Base-by-base conservation (phyloP, 371 early-diverging fungal species). In the Actinomortierella ambigua region DNA sequence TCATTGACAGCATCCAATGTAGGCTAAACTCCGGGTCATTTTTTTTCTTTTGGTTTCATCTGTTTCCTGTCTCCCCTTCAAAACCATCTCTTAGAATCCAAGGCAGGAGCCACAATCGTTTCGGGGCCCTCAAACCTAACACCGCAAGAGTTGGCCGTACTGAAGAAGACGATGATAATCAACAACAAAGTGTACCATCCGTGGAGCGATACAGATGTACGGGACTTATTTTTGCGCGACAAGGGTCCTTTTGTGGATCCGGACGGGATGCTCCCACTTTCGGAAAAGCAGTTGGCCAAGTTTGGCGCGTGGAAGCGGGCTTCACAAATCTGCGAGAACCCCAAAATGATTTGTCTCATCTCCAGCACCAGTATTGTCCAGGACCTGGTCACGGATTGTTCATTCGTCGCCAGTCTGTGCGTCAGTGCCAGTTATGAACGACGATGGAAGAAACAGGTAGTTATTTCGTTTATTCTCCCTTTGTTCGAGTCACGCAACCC, bases 311-410 rank as follows among this genome's bases (percentile, higher is more conserved):
- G 96, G 96, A 90, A 85, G 64, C 83, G 96, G 11, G 91, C 93
- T 5, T 78, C 82, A 14, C 87, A 91, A 58, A 79, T 93, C 24
- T 90, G 88, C 85, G 75, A 73, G 42, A 67, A 79, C 20, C 93
- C 92, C 1, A 79, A 75, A 44, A 81, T 93, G 66, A 88, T 93
- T 50, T 80, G 78, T 34, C 53, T 82, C 27, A 85, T 90, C 34
- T 88, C 89, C 13, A 85, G 88, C 76, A 53, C 60, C 5, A 71
- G 65, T 17, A 79, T 79, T 23, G 73, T 89, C 44, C 88, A 94
- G 81, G 94, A 95, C 59, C 84, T 92, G 22, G 95, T 96, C 1
- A 94, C 94, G 1, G 95, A 96, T 77, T 96, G 96, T 68, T 95
- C 95, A 13, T 94, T 96, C 77, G 95, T 96, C 4, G 94, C 95